Base-by-base conservation (phyloP, 208 protist species). In the Jaenimonas drosophilae region DNA sequence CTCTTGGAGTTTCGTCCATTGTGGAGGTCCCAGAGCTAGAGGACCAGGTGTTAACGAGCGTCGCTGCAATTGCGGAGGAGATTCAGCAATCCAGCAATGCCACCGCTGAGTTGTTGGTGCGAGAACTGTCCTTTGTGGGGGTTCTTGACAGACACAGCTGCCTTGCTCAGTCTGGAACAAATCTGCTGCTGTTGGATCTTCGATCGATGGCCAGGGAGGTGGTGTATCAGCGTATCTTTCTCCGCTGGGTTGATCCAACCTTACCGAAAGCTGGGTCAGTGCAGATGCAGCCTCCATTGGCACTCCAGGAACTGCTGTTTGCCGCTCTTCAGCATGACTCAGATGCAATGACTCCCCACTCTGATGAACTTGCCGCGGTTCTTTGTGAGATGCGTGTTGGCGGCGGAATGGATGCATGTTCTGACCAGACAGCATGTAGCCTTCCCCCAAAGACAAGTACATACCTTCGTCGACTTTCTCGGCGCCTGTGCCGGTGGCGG, bases 181-280 rank as follows among this genome's bases (percentile, higher is more conserved):
- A 72, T 9, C 68, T 94, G 26, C 63, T 78, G 29, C 56, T 75
- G 37, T 42, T 88, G 5, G 68, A 87, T 53, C 81, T 75, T n/a
- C 49, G 80, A 34, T 54, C 55, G 6, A 47, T 86, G 1, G 72
- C 75, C 32, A 66, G 66, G 7, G 54, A 74, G 36, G 76, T 79
- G 5, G 73, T 78, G 19, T 90, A 76, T 39, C 85, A 90, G 49
- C 77, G 76, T 40, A 71, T 91, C 38, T 88, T 94, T 45, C 50
- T 84, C 32, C 76, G 71, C 38, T 94, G 81, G 79, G 58, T 53
- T 0, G 56, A 72, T 28, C 60, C 76, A 1, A 57, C 64, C 3
- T 50, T 84, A 17, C 68, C 67, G 1, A 46, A n/a, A n/a, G n/a
- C n/a, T n/a, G n/a, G n/a, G n/a, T n/a, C n/a, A n/a, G n/a, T n/a